phyloP scores from a whole-genome alignment of 129 eudicot species.

The Centella asiatica region DNA sequence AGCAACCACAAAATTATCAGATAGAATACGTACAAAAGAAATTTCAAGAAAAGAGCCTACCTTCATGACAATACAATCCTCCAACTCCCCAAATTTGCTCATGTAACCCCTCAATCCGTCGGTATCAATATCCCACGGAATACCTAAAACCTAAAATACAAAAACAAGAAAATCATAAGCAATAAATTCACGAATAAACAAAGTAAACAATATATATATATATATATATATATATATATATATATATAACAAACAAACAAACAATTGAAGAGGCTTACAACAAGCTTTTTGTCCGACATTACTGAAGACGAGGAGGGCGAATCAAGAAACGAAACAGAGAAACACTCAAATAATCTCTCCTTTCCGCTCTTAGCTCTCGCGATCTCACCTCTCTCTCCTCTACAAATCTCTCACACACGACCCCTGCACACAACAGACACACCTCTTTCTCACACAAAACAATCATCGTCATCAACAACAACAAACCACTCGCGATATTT shows the following conservation, averaged over 20 bases:
- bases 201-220: not conserved
- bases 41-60: conserved; percentile 18
- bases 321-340: conserved; percentile 9
- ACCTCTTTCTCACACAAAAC: conserved; percentile 81
- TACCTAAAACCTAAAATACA: conserved; percentile 71
- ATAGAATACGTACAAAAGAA: not conserved
- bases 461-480: conserved; percentile 40
- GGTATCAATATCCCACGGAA: conserved; percentile 92
- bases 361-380: conserved; percentile 27
- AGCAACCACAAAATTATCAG: not conserved
- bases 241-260: not conserved
- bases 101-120: conserved; percentile 88
- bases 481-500: too few relatives aligned
- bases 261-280: conserved; percentile 31
- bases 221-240: too few relatives aligned
- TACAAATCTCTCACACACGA: conserved; percentile 57
- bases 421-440: conserved; percentile 89
- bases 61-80: conserved; percentile 98
- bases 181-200: not conserved
- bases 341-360: conserved; percentile 37
- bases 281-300: conserved; percentile 83
- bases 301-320: conserved; percentile 7
- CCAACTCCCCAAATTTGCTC: conserved; percentile 88
- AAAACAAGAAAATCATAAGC: not conserved
- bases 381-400: conserved; percentile 47